These are phyloP conservation scores for Smittium culicis DNA, from an alignment of 371 early-diverging fungal species.

Conservation along the genomic window DNA sequence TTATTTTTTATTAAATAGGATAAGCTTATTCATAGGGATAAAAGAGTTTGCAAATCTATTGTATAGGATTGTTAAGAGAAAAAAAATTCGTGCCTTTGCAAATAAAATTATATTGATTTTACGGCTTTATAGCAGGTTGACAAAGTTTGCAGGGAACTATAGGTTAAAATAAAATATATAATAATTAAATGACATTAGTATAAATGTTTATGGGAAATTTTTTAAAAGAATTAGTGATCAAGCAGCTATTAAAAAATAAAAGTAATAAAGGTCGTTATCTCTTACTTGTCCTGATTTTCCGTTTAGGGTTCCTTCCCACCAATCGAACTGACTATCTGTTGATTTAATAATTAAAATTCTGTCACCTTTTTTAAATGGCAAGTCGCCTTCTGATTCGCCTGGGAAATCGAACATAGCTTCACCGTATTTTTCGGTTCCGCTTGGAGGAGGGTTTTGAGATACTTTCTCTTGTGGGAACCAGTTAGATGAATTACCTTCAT, in stretches of 20 bases:
- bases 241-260: not conserved
- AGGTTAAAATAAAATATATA: too few species aligned
- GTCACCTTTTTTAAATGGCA: conserved; percentile 57
- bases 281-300: conserved; percentile 42
- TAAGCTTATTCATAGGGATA: too few species aligned
- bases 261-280: not conserved
- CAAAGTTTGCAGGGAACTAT: conserved; percentile 67
- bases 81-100: too few species aligned
- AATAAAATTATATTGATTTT: too few species aligned
- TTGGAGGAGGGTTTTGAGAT: conserved; percentile 45
- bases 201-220: too few species aligned
- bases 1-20: too few species aligned
- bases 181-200: too few species aligned
- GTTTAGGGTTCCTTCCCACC: conserved; percentile 62
- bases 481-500: conserved; percentile 25
- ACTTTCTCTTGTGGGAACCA: conserved; percentile 28
- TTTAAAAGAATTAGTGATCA: not conserved
- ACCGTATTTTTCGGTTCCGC: conserved; percentile 42
- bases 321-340: conserved; percentile 51
- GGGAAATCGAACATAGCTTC: conserved; percentile 54
- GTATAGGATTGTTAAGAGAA: too few species aligned
- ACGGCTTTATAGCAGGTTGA: conserved; percentile 33
- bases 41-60: too few species aligned
- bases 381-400: conserved; percentile 57
- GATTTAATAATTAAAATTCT: conserved; percentile 47